Percentiles rank a stretch among this genome's conserved stretches.
Conservation (phyloP, 2,329 filamentous ascomycete genomes). For the Cercospora berteroae region DNA sequence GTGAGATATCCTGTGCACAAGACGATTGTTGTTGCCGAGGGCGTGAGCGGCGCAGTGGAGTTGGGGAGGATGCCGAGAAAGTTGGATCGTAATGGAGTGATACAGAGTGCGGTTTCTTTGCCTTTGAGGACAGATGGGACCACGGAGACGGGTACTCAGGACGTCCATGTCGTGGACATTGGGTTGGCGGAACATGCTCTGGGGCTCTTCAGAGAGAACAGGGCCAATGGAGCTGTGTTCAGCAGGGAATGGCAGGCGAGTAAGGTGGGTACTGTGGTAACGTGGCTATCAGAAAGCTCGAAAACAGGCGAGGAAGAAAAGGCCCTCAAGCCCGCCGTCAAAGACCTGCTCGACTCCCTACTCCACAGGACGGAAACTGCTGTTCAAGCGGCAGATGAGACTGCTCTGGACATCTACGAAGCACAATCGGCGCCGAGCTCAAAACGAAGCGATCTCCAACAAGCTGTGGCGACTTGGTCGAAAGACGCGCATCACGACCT, state of each 20-base stretch:
- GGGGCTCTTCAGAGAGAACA: conserved; percentile 37
- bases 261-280: conserved; percentile 30
- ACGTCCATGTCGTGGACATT: conserved; percentile 57
- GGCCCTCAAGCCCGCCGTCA: conserved; percentile 64
- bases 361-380: conserved; percentile 55
- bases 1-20: conserved; percentile 82
- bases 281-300: conserved; percentile 29
- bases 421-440: conserved; percentile 43
- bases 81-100: conserved; percentile 40
- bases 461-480: conserved; percentile 68
- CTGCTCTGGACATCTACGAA: conserved; percentile 32
- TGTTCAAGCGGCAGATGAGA: conserved; percentile 52
- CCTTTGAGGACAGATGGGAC: conserved; percentile 33
- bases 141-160: neutral
- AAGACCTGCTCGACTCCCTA: conserved; percentile 65
- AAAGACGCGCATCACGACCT: conserved; percentile 79
- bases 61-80: conserved; percentile 44
- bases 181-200: conserved; percentile 63
- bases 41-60: conserved; percentile 64
- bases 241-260: conserved; percentile 39
- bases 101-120: conserved; percentile 59
- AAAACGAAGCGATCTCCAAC: conserved; percentile 53
- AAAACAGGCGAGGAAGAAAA: conserved; percentile 40
- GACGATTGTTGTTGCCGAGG: conserved; percentile 70
- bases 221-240: conserved; percentile 37